Evolutionary conservation across 2,329 filamentous ascomycete species (phyloP), one percentile per base, ranked within the genome.

Genomic region (Fusarium dimerum): DNA sequence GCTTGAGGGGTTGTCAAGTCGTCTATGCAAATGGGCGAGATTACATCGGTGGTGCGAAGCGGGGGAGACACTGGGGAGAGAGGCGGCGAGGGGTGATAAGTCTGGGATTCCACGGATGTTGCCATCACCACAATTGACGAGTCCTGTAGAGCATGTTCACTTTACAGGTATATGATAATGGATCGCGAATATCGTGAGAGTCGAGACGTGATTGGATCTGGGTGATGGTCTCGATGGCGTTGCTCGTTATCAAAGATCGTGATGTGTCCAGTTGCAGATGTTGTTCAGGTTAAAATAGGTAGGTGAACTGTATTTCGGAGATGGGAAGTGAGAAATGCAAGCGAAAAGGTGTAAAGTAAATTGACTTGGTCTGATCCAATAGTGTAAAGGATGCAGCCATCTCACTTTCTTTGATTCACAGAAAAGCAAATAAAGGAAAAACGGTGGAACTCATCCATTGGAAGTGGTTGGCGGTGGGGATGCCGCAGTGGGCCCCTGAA

Each of bases 61-160:
- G 45, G 55, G 56, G 54, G 48, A 38, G 56, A 26, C 13, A 43
- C 32, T 5, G 52, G 56, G 20, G 52, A 48, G 26, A 49, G 50
- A 56, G 58, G 50, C 59, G 59, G 51, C 51, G 62, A 55, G 57
- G 58, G 55, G 40, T 49, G 56, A 48, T 48, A 52, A 41, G 55
- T 20, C 51, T 57, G 59, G 54, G 55, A 53, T 55, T 64, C 54
- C 51, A 62, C 62, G 38, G 56, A 56, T 51, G 54, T 59, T 54
- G 62, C 59, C 63, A 65, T 65, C 56, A 64, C 61, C 61, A 62
- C 59, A 50, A 48, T 48, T 58, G 50, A 51, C 46, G 50, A 36
- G 51, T 47, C 55, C 30, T 60, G 52, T 50, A 60, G 58, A 36
- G 32, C 32, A 36, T 36, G 32, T 36, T 36, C 32, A 36, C 32